A percentile compares a stretch with the other conserved stretches of the same genome.
Evolutionary conservation across 2,329 filamentous ascomycete genomes (phyloP).

Genomic region (Saccharata proteae): DNA sequence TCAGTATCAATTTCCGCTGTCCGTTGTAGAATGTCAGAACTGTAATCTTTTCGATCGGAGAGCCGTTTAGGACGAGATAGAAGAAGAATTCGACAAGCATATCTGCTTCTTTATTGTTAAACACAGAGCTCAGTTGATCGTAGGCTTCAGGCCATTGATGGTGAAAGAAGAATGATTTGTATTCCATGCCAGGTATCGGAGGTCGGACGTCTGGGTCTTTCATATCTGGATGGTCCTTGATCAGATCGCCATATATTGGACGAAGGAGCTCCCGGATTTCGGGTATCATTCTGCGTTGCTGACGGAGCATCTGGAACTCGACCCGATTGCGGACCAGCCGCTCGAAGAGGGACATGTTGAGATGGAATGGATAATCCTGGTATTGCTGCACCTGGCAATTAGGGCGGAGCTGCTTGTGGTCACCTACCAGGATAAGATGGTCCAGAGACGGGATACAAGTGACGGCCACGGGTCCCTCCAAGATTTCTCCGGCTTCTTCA

Average conservation of each 20-base stretch:
- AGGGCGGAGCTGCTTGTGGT: constrained; percentile 68
- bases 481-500: constrained; percentile 69
- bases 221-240: constrained; percentile 47
- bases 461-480: constrained; percentile 50
- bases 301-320: constrained; percentile 50
- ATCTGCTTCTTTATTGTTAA: constrained; percentile 58
- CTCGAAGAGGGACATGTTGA: constrained; percentile 71
- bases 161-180: constrained; percentile 49
- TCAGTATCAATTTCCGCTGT: constrained; percentile 55
- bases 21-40: constrained; percentile 82
- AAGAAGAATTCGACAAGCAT: constrained; percentile 64
- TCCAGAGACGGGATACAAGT: constrained; percentile 50
- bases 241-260: constrained; percentile 49
- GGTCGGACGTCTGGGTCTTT: constrained; percentile 31
- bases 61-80: constrained; percentile 60
- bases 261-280: constrained; percentile 49
- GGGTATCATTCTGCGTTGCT: constrained; percentile 63
- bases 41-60: constrained; percentile 52
- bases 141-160: constrained; percentile 54
- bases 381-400: constrained; percentile 52
- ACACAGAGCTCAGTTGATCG: constrained; percentile 52
- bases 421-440: constrained; percentile 60
- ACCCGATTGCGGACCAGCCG: constrained; percentile 56
- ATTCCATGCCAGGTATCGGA: constrained; percentile 48
- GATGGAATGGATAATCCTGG: constrained; percentile 46